A percentile compares a stretch with the other conserved stretches of the same genome.
Conservation (phyloP, 1,139 yeast species). For the Debaryomyces nepalensis region DNA sequence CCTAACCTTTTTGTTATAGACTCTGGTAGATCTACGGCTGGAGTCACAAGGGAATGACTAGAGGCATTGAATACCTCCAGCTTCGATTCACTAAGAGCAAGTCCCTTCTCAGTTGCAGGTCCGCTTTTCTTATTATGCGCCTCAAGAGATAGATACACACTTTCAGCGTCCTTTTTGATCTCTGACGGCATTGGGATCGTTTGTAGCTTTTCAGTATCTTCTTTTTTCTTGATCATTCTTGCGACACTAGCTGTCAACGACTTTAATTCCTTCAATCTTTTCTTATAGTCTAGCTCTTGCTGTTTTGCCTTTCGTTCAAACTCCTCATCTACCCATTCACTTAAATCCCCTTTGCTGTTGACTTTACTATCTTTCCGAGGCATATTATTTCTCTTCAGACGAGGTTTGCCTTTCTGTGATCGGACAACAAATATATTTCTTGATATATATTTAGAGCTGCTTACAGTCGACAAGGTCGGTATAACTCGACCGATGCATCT, state of each 20-base stretch:
- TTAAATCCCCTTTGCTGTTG: constrained; percentile 15
- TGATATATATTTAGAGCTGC: not conserved
- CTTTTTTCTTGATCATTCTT: constrained; percentile 23
- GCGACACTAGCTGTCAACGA: constrained; percentile 30
- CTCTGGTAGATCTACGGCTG: constrained; percentile 42
- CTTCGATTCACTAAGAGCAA: not conserved
- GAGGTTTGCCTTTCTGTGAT: constrained; percentile 13
- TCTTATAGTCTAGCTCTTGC: constrained; percentile 28
- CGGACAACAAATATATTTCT: constrained; percentile 18
- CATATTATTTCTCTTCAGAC: constrained; percentile 5
- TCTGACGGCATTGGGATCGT: constrained; percentile 30
- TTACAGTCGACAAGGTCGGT: not conserved
- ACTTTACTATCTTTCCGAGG: not conserved
- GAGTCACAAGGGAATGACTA: constrained; percentile 23
- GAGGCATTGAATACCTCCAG: constrained; percentile 8
- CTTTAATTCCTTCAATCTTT: constrained; percentile 25
- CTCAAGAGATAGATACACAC: constrained; percentile 22
- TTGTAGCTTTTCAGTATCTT: constrained; percentile 19
- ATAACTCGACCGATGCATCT: not conserved
- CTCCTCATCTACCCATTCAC: constrained; percentile 26
- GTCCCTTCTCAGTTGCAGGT: not conserved
- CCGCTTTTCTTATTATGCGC: not conserved
- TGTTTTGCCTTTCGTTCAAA: constrained; percentile 21
- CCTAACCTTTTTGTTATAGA: constrained; percentile 50
- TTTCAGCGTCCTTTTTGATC: constrained; percentile 20